Evolutionary conservation across 495 filamentous ascomycete species (phyloP), one percentile per base, ranked within the genome.

Genomic region (Penicillium flavigenum): DNA sequence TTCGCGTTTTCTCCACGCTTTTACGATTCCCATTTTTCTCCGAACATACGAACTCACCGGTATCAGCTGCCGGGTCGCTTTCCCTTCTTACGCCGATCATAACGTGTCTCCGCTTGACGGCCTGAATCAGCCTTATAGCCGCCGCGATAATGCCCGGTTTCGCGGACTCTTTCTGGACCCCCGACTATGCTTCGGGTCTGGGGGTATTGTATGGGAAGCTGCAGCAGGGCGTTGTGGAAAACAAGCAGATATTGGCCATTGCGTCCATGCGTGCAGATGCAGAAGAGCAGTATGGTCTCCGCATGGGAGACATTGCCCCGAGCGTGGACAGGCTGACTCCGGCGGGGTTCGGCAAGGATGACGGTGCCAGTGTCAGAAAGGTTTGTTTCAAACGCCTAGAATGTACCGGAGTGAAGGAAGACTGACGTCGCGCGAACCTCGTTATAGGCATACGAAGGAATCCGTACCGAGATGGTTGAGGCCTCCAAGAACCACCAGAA

Each of bases 171-270:
- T 96, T 97, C 75, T 97, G 92, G 92, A 92, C 91, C 56, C 84
- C 84, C 63, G 92, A 97, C 77, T 96, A 96, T 75, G 90, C 92
- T 62, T 88, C 88, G 73, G 92, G 94, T 36, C 84, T 99, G 56
- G 94, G 92, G 41, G 92, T 99, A 43, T 84, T 99, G 57, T 99
- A 98, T 66, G 88, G 84, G 66, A 99, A 99, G 76, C 86, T 99
- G 45, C 92, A 97, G 73, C 94, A 99, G 69, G 95, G 94, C 51
- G 86, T 91, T 42, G 83, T 91, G 66, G 95, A 98, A 74, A 96
- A 99, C 67, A 89, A 91, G 72, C 94, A 99, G 73, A 80, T 99
- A 46, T 73, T 98, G 47, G 91, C 86, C 19, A 83, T 99, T 63
- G 92, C 94, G 26, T 88, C 89, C 34, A 84, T 98, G 89, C 90